These are phyloP conservation scores for Hylodesmum podocarpum DNA, from an alignment of 306 rosid species.

Conservation along the genomic window DNA sequence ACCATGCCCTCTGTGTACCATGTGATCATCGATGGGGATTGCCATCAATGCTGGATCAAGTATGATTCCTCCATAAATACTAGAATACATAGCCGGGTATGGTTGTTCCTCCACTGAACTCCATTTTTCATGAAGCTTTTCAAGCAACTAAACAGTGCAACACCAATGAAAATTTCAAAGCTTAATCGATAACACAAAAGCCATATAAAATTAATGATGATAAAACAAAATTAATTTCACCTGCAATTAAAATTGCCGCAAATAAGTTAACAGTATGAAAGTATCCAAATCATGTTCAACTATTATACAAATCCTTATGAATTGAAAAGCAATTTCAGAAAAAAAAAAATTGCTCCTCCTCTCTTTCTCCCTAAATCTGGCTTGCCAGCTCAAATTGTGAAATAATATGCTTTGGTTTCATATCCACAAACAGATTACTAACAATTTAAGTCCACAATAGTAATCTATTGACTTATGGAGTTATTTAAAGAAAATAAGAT, in stretches of 20 bases:
- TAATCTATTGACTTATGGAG: not conserved
- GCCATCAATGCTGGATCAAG: conserved; percentile 86
- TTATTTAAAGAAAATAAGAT: not conserved
- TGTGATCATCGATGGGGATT: conserved; percentile 64
- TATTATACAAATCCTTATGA: conserved; percentile 3
- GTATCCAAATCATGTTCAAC: not conserved
- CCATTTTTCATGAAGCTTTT: conserved; percentile 80
- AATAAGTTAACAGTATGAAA: not conserved
- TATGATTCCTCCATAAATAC: conserved; percentile 82
- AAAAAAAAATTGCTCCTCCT: not conserved
- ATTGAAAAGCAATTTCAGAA: conserved; percentile 5
- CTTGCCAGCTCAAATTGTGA: not conserved
- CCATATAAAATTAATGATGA: not conserved
- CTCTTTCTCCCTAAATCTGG: not conserved
- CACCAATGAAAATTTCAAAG: conserved; percentile 18
- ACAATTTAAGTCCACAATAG: not conserved
- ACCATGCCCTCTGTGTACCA: conserved; percentile 68
- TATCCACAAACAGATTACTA: not conserved
- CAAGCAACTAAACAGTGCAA: conserved; percentile 59
- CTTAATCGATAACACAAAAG: not conserved
- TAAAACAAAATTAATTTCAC: not conserved
- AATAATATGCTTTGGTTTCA: not conserved
- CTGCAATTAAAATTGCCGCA: not conserved
- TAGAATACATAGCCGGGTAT: conserved; percentile 86
- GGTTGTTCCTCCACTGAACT: conserved; percentile 60